These are phyloP conservation scores for Phoma sp. DNA, from an alignment of 2,329 filamentous ascomycete genomes.

Conservation along the genomic window DNA sequence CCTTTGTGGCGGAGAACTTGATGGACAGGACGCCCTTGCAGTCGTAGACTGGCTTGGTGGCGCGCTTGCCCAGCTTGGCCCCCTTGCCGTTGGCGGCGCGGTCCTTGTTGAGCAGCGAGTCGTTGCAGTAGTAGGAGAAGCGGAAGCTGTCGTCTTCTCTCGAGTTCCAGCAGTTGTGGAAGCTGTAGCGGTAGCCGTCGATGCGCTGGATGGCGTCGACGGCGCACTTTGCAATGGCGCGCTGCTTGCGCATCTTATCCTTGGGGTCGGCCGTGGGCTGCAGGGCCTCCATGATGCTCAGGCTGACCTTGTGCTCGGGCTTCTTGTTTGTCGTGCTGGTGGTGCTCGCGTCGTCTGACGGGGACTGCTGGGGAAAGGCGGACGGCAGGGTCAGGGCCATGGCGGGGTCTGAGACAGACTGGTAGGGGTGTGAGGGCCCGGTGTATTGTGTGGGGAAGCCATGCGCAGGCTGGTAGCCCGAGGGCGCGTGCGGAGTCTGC, in stretches of 20 bases:
- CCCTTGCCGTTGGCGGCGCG: slow-evolving; percentile 55
- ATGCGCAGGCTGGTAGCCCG: slow-evolving; percentile 40
- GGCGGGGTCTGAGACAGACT: slow-evolving; percentile 34
- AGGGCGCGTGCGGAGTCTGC: slow-evolving; percentile 29
- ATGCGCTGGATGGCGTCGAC: slow-evolving; percentile 52
- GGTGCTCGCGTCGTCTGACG: background rate
- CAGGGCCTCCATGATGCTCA: slow-evolving; percentile 47
- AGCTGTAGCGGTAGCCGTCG: slow-evolving; percentile 57
- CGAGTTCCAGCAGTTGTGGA: slow-evolving; percentile 58
- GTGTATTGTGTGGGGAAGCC: slow-evolving; percentile 6
- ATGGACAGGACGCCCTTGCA: slow-evolving; percentile 56
- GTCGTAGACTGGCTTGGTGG: slow-evolving; percentile 56
- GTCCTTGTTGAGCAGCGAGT: slow-evolving; percentile 59
- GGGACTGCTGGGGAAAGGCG: slow-evolving; percentile 18
- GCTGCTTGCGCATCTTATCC: slow-evolving; percentile 53
- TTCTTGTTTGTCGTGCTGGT: slow-evolving; percentile 14
- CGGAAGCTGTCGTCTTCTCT: slow-evolving; percentile 54
- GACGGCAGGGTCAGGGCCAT: slow-evolving; percentile 32
- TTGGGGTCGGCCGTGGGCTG: slow-evolving; percentile 45
- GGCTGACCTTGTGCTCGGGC: slow-evolving; percentile 32
- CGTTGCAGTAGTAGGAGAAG: slow-evolving; percentile 59
- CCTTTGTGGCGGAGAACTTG: slow-evolving; percentile 54
- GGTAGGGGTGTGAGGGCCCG: slow-evolving; percentile 21
- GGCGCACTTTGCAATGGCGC: slow-evolving; percentile 55
- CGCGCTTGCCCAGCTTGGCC: slow-evolving; percentile 45